These are phyloP conservation scores for Eutrema salsugineum DNA, from an alignment of 441 rosid genomes.

Conservation along the genomic window DNA sequence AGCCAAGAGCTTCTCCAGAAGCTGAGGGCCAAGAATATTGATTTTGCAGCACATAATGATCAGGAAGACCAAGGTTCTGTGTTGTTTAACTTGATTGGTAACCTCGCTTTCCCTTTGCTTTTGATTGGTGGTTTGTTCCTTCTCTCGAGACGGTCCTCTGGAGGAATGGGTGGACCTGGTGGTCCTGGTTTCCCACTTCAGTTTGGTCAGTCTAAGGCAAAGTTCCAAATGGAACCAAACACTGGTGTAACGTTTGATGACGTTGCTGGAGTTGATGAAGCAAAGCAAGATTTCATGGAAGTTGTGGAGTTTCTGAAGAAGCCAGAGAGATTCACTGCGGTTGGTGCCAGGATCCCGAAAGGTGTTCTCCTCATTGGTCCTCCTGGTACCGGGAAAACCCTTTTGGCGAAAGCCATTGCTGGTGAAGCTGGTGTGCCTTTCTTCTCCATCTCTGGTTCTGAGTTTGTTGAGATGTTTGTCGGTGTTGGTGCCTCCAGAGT, in stretches of 20 bases:
- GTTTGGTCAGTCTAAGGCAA: constrained; percentile 92
- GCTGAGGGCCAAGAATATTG: constrained; percentile 89
- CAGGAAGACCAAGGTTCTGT: constrained; percentile 92
- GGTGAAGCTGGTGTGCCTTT: constrained; percentile 98
- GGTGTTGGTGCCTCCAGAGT: constrained; percentile 95
- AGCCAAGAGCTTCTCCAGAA: constrained; percentile 94
- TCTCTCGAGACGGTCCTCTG: constrained; percentile 93
- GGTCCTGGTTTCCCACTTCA: constrained; percentile 88
- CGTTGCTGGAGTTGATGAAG: constrained; percentile 98
- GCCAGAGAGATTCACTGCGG: constrained; percentile 96
- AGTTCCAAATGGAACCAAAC: constrained; percentile 98
- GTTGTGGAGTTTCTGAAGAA: constrained; percentile 95
- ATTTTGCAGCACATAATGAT: constrained; percentile 96
- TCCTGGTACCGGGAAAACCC: constrained; percentile 97
- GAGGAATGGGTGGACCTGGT: constrained; percentile 98
- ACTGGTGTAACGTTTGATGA: constrained; percentile 97
- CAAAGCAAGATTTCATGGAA: constrained; percentile 99
- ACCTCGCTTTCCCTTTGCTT: constrained; percentile 83
- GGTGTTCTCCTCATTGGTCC: constrained; percentile 97
- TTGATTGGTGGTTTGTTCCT: constrained; percentile 90
- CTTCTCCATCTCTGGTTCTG: constrained; percentile 95
- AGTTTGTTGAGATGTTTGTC: constrained; percentile 95
- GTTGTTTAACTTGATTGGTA: constrained; percentile 78
- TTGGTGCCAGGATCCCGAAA: constrained; percentile 95
- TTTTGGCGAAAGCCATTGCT: constrained; percentile 96